Evolutionary conservation across 1,284 basidiomycete genomes (phyloP).

Genomic region (Cutaneotrichosporon curvatum): DNA sequence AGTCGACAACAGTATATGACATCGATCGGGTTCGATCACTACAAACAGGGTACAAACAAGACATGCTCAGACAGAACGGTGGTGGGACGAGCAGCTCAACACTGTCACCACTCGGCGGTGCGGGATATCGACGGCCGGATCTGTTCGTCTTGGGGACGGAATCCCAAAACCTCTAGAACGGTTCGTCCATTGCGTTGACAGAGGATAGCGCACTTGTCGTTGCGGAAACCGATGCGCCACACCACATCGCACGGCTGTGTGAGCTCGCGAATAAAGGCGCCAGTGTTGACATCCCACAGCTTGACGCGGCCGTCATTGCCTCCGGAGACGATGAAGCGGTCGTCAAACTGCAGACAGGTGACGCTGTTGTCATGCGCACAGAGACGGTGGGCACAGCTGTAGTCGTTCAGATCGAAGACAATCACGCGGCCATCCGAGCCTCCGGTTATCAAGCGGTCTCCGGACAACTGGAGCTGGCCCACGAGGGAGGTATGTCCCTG

Average conservation of each 20-base stretch:
- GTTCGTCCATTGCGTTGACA: conserved; percentile 77
- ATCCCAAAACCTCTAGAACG: conserved; percentile 67
- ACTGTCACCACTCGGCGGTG: conserved; percentile 15
- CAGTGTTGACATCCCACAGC: conserved; percentile 69
- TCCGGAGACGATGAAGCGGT: conserved; percentile 56
- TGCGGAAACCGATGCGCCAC: conserved; percentile 76
- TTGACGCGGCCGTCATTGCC: conserved; percentile 89
- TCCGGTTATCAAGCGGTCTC: conserved; percentile 71
- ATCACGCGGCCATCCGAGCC: conserved; percentile 92
- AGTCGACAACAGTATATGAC: too few species aligned
- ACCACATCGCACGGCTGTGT: conserved; percentile 59
- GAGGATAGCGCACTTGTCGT: conserved; percentile 73
- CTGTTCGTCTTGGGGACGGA: conserved; percentile 35
- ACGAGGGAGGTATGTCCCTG: conserved; percentile 93
- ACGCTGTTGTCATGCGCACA: conserved; percentile 84
- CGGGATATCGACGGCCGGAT: conserved; percentile 3
- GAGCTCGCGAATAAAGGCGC: conserved; percentile 66
- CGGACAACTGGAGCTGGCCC: conserved; percentile 80
- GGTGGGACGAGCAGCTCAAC: too few species aligned
- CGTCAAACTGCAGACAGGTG: conserved; percentile 82
- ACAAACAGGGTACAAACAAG: too few species aligned
- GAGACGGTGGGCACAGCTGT: conserved; percentile 46
- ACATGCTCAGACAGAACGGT: too few species aligned
- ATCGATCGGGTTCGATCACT: too few species aligned
- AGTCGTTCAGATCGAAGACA: conserved; percentile 66